These are phyloP conservation scores for Eremothecium cymbalariae DNA, from an alignment of 1,139 yeast species.

Conservation along the genomic window DNA sequence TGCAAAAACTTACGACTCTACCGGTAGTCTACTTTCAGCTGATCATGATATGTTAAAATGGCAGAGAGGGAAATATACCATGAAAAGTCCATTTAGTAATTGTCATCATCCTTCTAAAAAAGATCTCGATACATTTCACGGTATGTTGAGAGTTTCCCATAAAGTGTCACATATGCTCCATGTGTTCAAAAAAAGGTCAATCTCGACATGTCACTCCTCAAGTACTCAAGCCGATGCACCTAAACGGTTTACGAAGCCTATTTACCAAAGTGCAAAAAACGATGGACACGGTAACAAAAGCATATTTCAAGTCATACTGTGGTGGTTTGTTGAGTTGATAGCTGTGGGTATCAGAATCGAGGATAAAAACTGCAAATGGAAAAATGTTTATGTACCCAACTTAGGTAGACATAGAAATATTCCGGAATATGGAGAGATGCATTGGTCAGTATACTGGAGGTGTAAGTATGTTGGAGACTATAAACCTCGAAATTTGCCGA, in stretches of 20 bases:
- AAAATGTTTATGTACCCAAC: slow-evolving; percentile 43
- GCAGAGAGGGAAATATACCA: slow-evolving; percentile 8
- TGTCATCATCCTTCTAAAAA: background rate
- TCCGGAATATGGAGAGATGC: slow-evolving; percentile 42
- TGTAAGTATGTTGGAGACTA: slow-evolving; percentile 40
- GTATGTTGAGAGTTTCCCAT: slow-evolving; percentile 2
- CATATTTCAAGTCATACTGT: slow-evolving; percentile 27
- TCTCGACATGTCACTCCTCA: background rate
- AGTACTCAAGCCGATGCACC: background rate
- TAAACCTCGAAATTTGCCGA: slow-evolving; percentile 40
- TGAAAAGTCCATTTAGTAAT: slow-evolving; percentile 8
- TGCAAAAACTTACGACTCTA: slow-evolving; percentile 33
- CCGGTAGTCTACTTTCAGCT: slow-evolving; percentile 38
- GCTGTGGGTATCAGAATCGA: slow-evolving; percentile 49
- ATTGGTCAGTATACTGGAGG: slow-evolving; percentile 59
- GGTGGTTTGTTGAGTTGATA: slow-evolving; percentile 57
- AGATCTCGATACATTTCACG: slow-evolving; percentile 4
- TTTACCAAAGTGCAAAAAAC: slow-evolving; percentile 19
- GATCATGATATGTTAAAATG: slow-evolving; percentile 42
- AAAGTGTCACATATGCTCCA: slow-evolving; percentile 2
- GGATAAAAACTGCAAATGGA: slow-evolving; percentile 42
- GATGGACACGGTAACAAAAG: slow-evolving; percentile 36
- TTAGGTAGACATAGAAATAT: slow-evolving; percentile 44
- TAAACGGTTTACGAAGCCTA: background rate
- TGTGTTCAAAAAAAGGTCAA: background rate